Conservation (phyloP, 352 stramenopile genomes). For the Phytophthora tubulina region DNA sequence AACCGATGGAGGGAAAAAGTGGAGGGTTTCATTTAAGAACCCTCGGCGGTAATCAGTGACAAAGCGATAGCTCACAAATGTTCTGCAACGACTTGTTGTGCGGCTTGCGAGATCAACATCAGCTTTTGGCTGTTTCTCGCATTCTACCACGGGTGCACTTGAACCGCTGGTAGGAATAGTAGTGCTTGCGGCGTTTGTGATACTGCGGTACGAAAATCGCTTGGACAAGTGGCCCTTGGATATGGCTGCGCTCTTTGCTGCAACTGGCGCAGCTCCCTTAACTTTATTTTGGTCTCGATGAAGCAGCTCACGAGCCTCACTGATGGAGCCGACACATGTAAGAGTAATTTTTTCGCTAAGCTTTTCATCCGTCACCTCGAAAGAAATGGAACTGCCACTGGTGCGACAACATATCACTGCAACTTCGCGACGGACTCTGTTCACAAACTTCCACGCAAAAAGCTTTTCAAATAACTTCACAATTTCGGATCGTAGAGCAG, state of each 20-base stretch:
- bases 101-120: not conserved
- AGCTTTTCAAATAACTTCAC: slow-evolving; percentile 69
- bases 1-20: slow-evolving; percentile 58
- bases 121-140: not conserved
- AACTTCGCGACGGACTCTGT: slow-evolving; percentile 45
- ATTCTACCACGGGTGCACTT: not conserved
- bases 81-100: slow-evolving; percentile 26
- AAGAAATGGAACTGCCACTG: slow-evolving; percentile 50
- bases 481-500: slow-evolving; percentile 54
- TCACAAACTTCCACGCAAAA: slow-evolving; percentile 71
- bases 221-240: slow-evolving; percentile 79
- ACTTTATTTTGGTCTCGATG: slow-evolving; percentile 35
- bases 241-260: slow-evolving; percentile 17
- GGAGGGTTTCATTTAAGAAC: slow-evolving; percentile 59
- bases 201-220: slow-evolving; percentile 69
- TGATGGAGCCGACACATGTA: slow-evolving; percentile 69
- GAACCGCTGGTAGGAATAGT: not conserved
- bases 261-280: slow-evolving; percentile 8
- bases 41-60: slow-evolving; percentile 66
- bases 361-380: slow-evolving; percentile 72
- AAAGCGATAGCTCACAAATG: slow-evolving; percentile 66
- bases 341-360: slow-evolving; percentile 59
- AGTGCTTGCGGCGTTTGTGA: slow-evolving; percentile 21
- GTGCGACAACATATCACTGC: slow-evolving; percentile 55
- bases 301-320: slow-evolving; percentile 39